Evolutionary conservation across 306 rosid genomes (phyloP).

Genomic region (Vachellia collinsii): DNA sequence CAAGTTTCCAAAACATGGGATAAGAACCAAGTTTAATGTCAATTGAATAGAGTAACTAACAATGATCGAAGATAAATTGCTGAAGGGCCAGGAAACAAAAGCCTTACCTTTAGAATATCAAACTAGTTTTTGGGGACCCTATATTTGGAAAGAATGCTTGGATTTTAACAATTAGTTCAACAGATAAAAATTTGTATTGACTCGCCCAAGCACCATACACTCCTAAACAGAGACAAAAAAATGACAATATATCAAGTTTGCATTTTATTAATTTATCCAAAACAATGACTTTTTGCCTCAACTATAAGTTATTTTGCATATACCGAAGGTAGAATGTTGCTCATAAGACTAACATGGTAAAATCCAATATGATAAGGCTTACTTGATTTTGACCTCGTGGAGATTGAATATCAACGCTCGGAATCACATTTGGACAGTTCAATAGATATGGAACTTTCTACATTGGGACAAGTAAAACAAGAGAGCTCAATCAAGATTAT

Average conservation of each 20-base stretch:
- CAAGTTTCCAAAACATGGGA: too few species aligned
- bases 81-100: too few species aligned
- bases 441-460: neutral
- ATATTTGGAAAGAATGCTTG: neutral
- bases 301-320: too few species aligned
- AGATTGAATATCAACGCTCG: neutral
- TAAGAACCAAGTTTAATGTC: too few species aligned
- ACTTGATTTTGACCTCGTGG: neutral
- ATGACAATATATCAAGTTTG: too few species aligned
- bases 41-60: too few species aligned
- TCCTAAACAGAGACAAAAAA: neutral
- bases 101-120: neutral
- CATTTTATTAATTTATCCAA: too few species aligned
- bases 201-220: neutral
- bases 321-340: too few species aligned
- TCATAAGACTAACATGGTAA: neutral
- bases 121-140: neutral
- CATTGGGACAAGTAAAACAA: slow-evolving; percentile 19
- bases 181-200: neutral
- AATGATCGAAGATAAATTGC: too few species aligned
- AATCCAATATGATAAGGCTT: neutral
- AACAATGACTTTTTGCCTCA: too few species aligned
- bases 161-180: neutral
- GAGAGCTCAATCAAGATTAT: slow-evolving; percentile 8
- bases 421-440: neutral